Evolutionary conservation across 2,329 filamentous ascomycete genomes (phyloP), one percentile per base, ranked within the genome.

Genomic region (Fulvia fulva): DNA sequence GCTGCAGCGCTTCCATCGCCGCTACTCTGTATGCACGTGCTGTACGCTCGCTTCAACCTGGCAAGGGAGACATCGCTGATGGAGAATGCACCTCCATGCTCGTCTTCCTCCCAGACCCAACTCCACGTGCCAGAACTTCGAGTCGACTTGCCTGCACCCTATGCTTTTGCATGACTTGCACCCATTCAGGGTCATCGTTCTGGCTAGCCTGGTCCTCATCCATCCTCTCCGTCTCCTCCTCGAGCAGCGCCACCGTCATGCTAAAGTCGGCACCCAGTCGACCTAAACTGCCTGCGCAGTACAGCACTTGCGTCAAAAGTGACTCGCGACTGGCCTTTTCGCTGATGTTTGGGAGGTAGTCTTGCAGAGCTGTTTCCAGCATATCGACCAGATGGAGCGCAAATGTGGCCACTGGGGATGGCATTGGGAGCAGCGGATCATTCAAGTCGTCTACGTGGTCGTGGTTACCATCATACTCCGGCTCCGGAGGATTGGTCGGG

Each of bases 231-330:
- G 68, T 23, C 9, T 71, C 77, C 55, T 81, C 83, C 32, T 78
- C 78, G 9, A 87, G 68, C 37, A 85, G 69, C 0, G 91, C 90
- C 58, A 97, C 81, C 64, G 97, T 84, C 78, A 96, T 83, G 56
- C 92, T 88, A 74, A 99, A 99, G 73, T 99, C 94, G 1, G 90
- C 92, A 1, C 94, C 94, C 0, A 97, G 77, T 49, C 94, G 83
- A 0, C 93, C 93, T 51, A 99, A 77, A 75, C 92, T 97, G 47
- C 91, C 90, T 0, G 93, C 92, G 67, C 91, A 96, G 74, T 97
- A 97, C 8, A 97, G 77, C 0, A 97, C 89, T 72, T 97, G 93
- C 0, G 92, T 97, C 37, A 97, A 77, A 55, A 97, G 81, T 69
- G 91, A 96, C 71, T 97, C 93, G 30, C 91, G 80, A 0, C 89